Conservation (phyloP, 768 basidiomycete genomes). For the Trametes elegans region DNA sequence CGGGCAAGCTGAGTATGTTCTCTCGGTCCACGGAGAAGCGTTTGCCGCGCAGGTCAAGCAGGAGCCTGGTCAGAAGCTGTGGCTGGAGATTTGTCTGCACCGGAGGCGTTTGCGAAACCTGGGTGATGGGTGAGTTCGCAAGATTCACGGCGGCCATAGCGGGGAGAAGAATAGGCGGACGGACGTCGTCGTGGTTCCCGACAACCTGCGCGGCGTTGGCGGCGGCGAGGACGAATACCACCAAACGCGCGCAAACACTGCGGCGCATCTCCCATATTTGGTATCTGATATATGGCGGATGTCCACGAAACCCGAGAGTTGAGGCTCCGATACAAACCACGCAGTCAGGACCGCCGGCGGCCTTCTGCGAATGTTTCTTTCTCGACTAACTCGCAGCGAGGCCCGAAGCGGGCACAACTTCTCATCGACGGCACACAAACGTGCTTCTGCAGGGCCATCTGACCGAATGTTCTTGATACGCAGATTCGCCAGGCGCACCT, state of each 20-base stretch:
- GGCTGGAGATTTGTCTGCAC: constrained; percentile 75
- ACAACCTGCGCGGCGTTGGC: not conserved
- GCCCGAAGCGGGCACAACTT: constrained; percentile 7
- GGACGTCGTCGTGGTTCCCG: constrained; percentile 5
- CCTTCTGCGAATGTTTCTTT: not conserved
- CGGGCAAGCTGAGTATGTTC: constrained; percentile 97
- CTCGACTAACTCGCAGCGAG: constrained; percentile 2
- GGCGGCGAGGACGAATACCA: constrained; percentile 6
- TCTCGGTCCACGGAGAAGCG: constrained; percentile 96
- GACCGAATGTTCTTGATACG: constrained; percentile 10
- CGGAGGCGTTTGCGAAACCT: constrained; percentile 59
- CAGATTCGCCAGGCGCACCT: constrained; percentile 1
- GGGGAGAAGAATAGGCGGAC: not conserved
- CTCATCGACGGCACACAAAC: constrained; percentile 9
- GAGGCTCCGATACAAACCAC: not conserved
- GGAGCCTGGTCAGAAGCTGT: constrained; percentile 82
- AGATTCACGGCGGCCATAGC: constrained; percentile 28
- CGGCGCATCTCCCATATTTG: not conserved
- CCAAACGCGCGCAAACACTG: constrained; percentile 9
- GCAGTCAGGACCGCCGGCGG: not conserved
- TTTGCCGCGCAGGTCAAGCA: constrained; percentile 87
- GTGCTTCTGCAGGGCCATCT: constrained; percentile 10
- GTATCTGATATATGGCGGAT: no score
- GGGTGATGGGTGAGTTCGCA: constrained; percentile 43
- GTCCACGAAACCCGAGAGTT: no score